Base-by-base conservation (phyloP, 2,329 filamentous ascomycete genomes). In the Pseudogymnoascus verrucosus region DNA sequence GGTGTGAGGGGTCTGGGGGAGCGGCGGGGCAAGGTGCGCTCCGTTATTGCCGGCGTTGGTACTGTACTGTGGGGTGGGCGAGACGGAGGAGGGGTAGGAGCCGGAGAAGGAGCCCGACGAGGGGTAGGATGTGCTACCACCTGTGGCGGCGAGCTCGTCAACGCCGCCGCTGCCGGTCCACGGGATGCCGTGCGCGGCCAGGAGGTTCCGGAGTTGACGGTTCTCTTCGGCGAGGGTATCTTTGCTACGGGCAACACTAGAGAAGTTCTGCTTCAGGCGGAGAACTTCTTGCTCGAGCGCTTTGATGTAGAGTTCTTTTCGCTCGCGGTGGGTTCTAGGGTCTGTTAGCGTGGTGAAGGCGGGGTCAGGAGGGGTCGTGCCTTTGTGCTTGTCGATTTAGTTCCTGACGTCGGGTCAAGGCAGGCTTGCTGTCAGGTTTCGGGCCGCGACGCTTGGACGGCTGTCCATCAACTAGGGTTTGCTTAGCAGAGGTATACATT, bases 281-380 rank as follows among this genome's bases (percentile, higher is more conserved):
- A 96, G 81, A 4, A 98, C 89, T 76, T 98, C 92, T 72, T 93
- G 88, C 76, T 99, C 95, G 14, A 98, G 84, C 10, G 90, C 87
- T 75, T 96, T 96, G 79, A 97, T 96, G 75, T 98, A 98, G 70
- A 92, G 84, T 77, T 98, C 95, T 75, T 98, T 98, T 69, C 95
- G 87, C 78, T 98, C 95, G 63, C 95, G 91, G 76, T 99, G 95
- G 16, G 95, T 98, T 73, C 95, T 96, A 73, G 64, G 23, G 59
- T 60, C 28, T 44, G 60, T 69, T 63, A 68, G 65, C 31, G 62
- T 14, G 34, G 36, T n/a, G 62, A 16, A 11, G 19, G 31, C 21
- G 28, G 14, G 19, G 31, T 60, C 8, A 6, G 10, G 34, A 21
- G 60, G 21, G 40, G n/a, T 31, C 77, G 69, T 84, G 96, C 93